Evolutionary conservation across 2,329 filamentous ascomycete genomes (phyloP).

Genomic region (Graphium sp.): DNA sequence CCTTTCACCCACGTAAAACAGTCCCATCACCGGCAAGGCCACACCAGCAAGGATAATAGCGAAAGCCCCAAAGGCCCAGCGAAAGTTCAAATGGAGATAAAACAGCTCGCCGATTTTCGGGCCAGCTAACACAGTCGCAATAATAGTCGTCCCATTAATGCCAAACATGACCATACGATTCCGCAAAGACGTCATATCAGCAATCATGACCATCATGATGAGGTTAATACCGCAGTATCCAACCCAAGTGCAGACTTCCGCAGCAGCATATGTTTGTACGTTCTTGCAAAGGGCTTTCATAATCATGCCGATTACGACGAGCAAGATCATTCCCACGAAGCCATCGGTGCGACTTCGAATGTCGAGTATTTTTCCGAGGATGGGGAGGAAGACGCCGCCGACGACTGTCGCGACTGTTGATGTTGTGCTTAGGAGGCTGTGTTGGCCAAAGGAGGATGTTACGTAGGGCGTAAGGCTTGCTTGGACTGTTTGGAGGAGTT

Average conservation of each 20-base stretch:
- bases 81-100: constrained; percentile 18
- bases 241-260: constrained; percentile 46
- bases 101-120: constrained; percentile 20
- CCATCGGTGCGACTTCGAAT: constrained; percentile 29
- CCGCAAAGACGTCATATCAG: constrained; percentile 22
- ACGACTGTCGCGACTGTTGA: constrained; percentile 37
- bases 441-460: constrained; percentile 45
- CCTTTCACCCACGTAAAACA: constrained; percentile 18
- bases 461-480: constrained; percentile 43
- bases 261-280: constrained; percentile 40
- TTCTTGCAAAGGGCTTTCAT: constrained; percentile 45
- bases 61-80: constrained; percentile 42
- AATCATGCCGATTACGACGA: constrained; percentile 35
- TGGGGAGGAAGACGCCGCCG: constrained; percentile 19
- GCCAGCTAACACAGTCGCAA: constrained; percentile 25
- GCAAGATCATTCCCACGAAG: constrained; percentile 21
- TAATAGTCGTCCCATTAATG: constrained; percentile 22
- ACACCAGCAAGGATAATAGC: constrained; percentile 42
- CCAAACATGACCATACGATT: constrained; percentile 24
- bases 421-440: constrained; percentile 48
- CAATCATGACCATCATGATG: constrained; percentile 22
- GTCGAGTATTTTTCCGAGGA: constrained; percentile 29
- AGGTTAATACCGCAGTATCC: constrained; percentile 26
- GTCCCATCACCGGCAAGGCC: constrained; percentile 15
- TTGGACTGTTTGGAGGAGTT: constrained; percentile 17